Base-by-base conservation (phyloP, 495 filamentous ascomycete genomes). In the Trichodelitschia bisporula region DNA sequence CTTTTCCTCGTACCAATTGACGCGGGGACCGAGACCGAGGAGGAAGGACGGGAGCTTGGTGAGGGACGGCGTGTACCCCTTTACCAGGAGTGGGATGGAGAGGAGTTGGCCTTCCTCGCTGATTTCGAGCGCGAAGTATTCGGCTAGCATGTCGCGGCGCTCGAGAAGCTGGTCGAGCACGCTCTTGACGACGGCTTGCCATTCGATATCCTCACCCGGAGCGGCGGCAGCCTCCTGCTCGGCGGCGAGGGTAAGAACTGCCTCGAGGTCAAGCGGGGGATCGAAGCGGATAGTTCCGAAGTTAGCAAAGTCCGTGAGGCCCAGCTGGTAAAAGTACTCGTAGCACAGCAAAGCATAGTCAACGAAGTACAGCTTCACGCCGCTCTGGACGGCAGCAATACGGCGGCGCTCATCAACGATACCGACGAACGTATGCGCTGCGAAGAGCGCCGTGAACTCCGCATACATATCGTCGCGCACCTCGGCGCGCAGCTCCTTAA, bases 261-360 rank as follows among this genome's bases (percentile, higher is more conserved):
- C 68, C 10, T 56, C 48, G 6, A 95, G 51, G 31, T 66, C 59
- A 0, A 92, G 62, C 1, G 78, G 59, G 1, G 82, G 76, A 30
- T 72, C 64, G 34, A 95, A 77, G 5, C 59, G 62, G 40, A 95
- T 90, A 30, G 57, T 43, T 11, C 89, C 89, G 47, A 91, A 95
- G 44, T 95, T 95, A 1, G 74, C 80, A 49, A 95, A 99, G 45
- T 95, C 80, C 0, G 86, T 92, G 26, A 99, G 63, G 2, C 83
- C 89, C 27, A 95, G 55, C 51, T 99, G 89, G 54, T 99, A 95
- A 54, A 99, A 92, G 52, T 84, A 83, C 43, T 95, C 89, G 34
- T 67, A 72, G 49, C 69, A 74, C 10, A 79, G 56, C 42, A 79
- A 69, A 11, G 80, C 86, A 46, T 95, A 99, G 54, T 99, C 89